Evolutionary conservation across 257 asterid genomes (phyloP), one percentile per base, ranked within the genome.

Genomic region (Coffea canephora): DNA sequence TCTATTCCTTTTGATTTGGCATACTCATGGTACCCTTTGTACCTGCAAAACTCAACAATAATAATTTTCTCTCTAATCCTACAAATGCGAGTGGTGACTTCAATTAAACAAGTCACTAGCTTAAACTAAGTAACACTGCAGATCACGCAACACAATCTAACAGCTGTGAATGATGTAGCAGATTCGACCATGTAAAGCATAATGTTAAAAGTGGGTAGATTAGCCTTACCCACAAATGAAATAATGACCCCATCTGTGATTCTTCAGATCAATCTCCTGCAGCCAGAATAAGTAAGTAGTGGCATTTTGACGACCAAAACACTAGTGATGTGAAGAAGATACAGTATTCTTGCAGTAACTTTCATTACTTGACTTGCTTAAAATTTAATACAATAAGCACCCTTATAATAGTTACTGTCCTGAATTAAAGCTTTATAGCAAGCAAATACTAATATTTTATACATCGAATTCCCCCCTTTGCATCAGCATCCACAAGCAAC

Each of bases 181-280:
- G 23, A 45, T 23, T 31, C 39, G 13, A 65, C 18, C n/a, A 12
- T 39, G 15, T 16, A 71, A 49, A 61, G 31, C 23, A 55, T 13
- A 70, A 25, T 54, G 0, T 39, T 19, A 2, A 31, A 23, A 27
- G 55, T 43, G 52, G 36, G 49, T 1, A 61, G 36, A 14, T 25
- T 49, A 75, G 46, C 73, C 96, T 73, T 88, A 93, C 98, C 97
- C 98, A 67, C 98, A 94, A 82, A 94, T 86, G 87, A 94, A 94
- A 82, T 94, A 94, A 85, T 94, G 96, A 79, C 97, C 97, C 98
- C 98, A 94, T 84, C 80, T 89, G 87, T 90, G 98, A 87, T 90
- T 86, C 91, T 91, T 92, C 88, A 92, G 79, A 82, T 94, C 97
- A 83, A 94, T 88, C 82, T 92, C 98, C 98, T 94, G 95, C 68